Base-by-base conservation (phyloP, 495 filamentous ascomycete species). In the Lentithecium fluviatile region DNA sequence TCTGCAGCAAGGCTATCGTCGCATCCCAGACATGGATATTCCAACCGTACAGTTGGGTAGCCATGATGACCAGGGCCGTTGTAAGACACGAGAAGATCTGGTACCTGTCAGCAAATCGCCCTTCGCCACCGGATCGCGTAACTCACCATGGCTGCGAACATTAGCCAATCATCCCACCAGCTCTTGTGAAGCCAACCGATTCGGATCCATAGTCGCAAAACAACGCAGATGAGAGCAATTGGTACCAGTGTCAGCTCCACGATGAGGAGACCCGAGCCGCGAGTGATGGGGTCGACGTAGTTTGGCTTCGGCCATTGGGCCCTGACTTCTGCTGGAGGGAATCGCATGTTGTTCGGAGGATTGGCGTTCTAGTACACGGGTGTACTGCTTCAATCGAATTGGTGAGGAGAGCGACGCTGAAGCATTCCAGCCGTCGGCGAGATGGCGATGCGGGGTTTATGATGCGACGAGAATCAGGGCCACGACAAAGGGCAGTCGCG, bases 1-100 rank as follows among this genome's bases (percentile, higher is more conserved):
- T 54, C 46, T 61, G 50, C 42, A 58, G 24, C 26, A 58, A 51
- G 5, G 51, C 8, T 6, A 63, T 46, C 21, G 20, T 55, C 20
- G 60, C 23, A 42, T 71, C 69, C 66, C 66, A 71, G 5, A 67
- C 66, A 47, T 71, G 69, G 13, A 60, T 47, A 34, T 69, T 61
- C 58, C 70, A 71, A 24, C 66, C 66, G 37, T 71, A 71, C 52
- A 52, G 12, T 36, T 62, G 49, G 2, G 65, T 62, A 19, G 54
- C 58, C 55, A 68, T 45, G 37, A 68, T 65, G 25, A 68, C 65
- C 6, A 64, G 12, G 12, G 38, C 61, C 19, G 65, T 68, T 42
- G 61, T 65, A 40, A 61, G 60, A 38, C 23, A 40, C 11, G 65
- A 64, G 46, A 60, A 68, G 38, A 68, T 53, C 65, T 67, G 50